These are phyloP conservation scores for Phytophthora cryptogea DNA, from an alignment of 352 stramenopile genomes.

Conservation along the genomic window DNA sequence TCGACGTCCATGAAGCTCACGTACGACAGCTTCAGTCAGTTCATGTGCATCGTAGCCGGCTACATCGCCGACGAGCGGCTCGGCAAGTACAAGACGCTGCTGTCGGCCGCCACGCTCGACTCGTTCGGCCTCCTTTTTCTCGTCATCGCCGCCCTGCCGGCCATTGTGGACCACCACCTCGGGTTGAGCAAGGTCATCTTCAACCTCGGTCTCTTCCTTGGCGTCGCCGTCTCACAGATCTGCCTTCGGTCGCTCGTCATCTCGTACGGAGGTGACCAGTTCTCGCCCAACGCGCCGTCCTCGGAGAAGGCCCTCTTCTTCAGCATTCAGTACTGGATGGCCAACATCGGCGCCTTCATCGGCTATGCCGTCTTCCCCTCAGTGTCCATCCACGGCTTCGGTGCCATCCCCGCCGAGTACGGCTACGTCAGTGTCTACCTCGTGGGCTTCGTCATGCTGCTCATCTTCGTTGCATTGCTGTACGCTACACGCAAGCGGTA, in stretches of 20 bases:
- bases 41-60: conserved; percentile 56
- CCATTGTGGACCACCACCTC: conserved; percentile 34
- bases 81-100: conserved; percentile 38
- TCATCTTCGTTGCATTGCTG: conserved; percentile 43
- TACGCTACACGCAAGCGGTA: conserved; percentile 46
- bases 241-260: conserved; percentile 64
- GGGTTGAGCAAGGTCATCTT: conserved; percentile 47
- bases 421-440: conserved; percentile 60
- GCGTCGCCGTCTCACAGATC: conserved; percentile 47
- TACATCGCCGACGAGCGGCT: conserved; percentile 68
- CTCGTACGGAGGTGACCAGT: conserved; percentile 68
- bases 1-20: conserved; percentile 64
- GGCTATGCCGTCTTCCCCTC: conserved; percentile 78
- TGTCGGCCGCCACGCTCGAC: conserved; percentile 35
- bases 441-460: conserved; percentile 50
- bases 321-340: conserved; percentile 81
- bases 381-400: conserved; percentile 71
- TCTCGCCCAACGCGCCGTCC: conserved; percentile 39
- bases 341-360: conserved; percentile 77
- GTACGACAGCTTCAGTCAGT: conserved; percentile 69
- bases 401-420: conserved; percentile 42
- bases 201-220: conserved; percentile 53
- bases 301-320: conserved; percentile 74
- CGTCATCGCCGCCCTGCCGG: conserved; percentile 44
- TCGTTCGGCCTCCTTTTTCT: conserved; percentile 55